Conservation (phyloP, 1,284 basidiomycete genomes). For the Leccinum huronense region DNA sequence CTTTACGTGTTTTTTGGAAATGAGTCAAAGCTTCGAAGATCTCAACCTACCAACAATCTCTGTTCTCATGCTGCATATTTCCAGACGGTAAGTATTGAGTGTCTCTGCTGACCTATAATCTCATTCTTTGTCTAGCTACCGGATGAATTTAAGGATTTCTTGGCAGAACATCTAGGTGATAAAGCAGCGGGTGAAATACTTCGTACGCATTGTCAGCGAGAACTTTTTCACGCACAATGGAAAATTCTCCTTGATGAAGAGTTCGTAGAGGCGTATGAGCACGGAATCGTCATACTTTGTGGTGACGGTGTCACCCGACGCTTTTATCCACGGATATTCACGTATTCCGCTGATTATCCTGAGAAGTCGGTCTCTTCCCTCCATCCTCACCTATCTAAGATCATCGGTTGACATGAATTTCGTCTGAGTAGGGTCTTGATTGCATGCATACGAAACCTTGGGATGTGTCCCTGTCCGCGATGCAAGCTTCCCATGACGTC, state of each 20-base stretch:
- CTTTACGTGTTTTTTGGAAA: too few relatives aligned
- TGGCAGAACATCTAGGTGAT: background rate
- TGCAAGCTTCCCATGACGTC: constrained; percentile 23
- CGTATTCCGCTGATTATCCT: too few relatives aligned
- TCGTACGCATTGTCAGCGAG: too few relatives aligned
- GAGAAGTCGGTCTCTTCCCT: constrained; percentile 27
- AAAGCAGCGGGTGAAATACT: constrained; percentile 6
- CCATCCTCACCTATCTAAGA: background rate
- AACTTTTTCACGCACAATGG: too few relatives aligned
- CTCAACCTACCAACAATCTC: too few relatives aligned
- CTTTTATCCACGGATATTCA: too few relatives aligned
- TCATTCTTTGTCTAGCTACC: too few relatives aligned
- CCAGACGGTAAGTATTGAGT: background rate
- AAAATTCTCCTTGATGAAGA: too few relatives aligned
- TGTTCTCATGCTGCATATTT: too few relatives aligned
- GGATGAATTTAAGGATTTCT: constrained; percentile 7
- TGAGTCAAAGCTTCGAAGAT: too few relatives aligned
- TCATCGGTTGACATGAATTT: background rate
- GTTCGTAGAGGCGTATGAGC: constrained; percentile 16
- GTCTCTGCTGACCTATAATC: background rate
- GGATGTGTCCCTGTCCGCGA: constrained; percentile 34
- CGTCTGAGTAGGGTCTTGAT: constrained; percentile 6
- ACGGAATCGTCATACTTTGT: constrained; percentile 23
- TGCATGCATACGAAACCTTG: too few relatives aligned
- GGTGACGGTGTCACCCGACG: constrained; percentile 16